Conservation (phyloP, 2,329 filamentous ascomycete genomes). For the Macroventuria anomochaeta region DNA sequence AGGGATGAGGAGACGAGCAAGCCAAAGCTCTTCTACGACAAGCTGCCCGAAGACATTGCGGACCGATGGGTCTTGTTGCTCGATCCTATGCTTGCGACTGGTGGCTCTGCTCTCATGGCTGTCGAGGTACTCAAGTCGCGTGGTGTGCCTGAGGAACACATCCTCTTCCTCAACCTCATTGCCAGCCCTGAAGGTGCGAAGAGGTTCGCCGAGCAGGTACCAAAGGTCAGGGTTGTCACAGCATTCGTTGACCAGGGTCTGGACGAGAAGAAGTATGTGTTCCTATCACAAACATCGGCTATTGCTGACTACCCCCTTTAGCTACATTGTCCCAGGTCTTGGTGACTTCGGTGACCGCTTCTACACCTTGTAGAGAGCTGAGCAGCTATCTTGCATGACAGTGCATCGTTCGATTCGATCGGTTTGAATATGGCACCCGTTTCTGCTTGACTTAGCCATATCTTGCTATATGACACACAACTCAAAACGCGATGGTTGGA, state of each 20-base stretch:
- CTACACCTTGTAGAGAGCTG: constrained; percentile 76
- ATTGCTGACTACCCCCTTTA: constrained; percentile 51
- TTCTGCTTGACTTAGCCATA: neutral
- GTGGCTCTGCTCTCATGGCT: constrained; percentile 95
- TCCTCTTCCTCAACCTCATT: constrained; percentile 95
- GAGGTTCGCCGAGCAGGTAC: constrained; percentile 88
- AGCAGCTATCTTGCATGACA: neutral
- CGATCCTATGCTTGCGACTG: constrained; percentile 99
- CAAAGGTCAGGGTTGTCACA: constrained; percentile 88
- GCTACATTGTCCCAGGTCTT: constrained; percentile 92
- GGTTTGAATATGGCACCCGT: too few relatives aligned
- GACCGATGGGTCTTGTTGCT: constrained; percentile 91
- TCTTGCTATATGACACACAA: neutral
- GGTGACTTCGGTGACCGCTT: constrained; percentile 96
- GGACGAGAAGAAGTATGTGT: constrained; percentile 92
- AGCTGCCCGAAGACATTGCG: constrained; percentile 91
- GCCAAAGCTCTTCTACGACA: constrained; percentile 97
- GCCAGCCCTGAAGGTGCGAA: constrained; percentile 93
- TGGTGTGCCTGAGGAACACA: constrained; percentile 92
- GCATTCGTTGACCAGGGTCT: constrained; percentile 97
- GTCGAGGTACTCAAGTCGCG: constrained; percentile 89
- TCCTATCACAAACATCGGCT: neutral
- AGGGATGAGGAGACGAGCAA: constrained; percentile 91
- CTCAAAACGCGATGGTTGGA: neutral
- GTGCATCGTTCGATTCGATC: neutral